Percentiles rank a stretch among this genome's conserved stretches.
These are phyloP conservation scores for Colletotrichum acutatum DNA, from an alignment of 2,329 filamentous ascomycete species.

Conservation along the genomic window DNA sequence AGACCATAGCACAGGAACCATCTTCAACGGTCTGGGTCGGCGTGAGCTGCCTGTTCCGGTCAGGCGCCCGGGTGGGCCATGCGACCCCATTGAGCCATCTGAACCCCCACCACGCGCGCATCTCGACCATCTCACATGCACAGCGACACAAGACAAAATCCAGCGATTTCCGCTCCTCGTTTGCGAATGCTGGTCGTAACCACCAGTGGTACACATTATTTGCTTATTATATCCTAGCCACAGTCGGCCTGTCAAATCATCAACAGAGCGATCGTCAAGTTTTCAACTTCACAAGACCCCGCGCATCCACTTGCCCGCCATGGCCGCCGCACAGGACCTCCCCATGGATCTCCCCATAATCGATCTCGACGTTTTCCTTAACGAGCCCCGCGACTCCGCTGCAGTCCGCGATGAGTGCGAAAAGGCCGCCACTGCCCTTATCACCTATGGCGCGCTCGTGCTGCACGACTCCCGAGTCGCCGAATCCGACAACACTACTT, in stretches of 20 bases:
- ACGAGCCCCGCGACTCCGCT: slow-evolving; percentile 52
- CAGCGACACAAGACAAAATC: neutral
- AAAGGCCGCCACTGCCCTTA: slow-evolving; percentile 65
- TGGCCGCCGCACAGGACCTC: slow-evolving; percentile 42
- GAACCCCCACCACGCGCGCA: slow-evolving; percentile 21
- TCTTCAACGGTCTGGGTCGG: slow-evolving; percentile 23
- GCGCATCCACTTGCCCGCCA: slow-evolving; percentile 14
- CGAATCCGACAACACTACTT: slow-evolving; percentile 64
- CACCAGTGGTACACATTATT: neutral
- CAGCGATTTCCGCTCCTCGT: neutral
- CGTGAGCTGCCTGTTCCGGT: slow-evolving; percentile 26
- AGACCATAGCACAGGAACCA: slow-evolving; percentile 2
- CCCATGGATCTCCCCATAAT: slow-evolving; percentile 69
- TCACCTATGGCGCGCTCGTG: slow-evolving; percentile 69
- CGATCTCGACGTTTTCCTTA: slow-evolving; percentile 68
- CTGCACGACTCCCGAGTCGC: slow-evolving; percentile 70
- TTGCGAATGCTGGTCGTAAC: neutral
- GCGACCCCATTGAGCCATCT: neutral
- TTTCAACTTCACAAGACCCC: neutral
- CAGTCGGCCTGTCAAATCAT: neutral
- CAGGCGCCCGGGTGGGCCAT: slow-evolving; percentile 26
- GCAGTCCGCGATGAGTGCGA: slow-evolving; percentile 62
- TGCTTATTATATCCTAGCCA: neutral
- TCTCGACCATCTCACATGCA: slow-evolving; percentile 28
- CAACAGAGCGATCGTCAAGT: neutral